Evolutionary conservation across 73 alveolate species (phyloP).

Genomic region (Paraurostyla sp.): DNA sequence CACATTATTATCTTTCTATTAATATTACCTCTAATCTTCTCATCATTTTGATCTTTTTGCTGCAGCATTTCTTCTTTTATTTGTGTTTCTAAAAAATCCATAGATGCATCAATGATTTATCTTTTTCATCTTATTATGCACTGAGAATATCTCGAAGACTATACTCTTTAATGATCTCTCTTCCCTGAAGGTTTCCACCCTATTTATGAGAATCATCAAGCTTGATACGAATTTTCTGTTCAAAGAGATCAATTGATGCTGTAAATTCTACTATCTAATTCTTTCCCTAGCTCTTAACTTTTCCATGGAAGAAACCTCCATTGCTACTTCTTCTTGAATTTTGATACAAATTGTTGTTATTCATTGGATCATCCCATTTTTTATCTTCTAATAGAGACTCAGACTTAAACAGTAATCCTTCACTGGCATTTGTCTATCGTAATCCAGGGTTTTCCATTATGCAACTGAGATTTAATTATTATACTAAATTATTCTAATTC

Average conservation of each 20-base stretch:
- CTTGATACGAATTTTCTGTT: conserved; percentile 5
- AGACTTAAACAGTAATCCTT: conserved; percentile 14
- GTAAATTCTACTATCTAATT: neutral
- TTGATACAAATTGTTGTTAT: neutral
- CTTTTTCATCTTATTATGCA: neutral
- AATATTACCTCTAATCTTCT: conserved; percentile 19
- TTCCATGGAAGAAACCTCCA: conserved; percentile 37
- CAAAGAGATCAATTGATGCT: conserved; percentile 8
- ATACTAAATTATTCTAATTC: too few species aligned
- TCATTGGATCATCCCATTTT: conserved; percentile 14
- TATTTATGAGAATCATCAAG: conserved; percentile 36
- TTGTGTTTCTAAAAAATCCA: conserved; percentile 26
- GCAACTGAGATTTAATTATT: too few species aligned
- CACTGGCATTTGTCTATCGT: neutral
- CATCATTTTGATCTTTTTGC: neutral
- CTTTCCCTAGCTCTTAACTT: neutral
- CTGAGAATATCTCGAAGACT: conserved; percentile 32
- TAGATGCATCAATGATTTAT: conserved; percentile 5
- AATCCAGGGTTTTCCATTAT: neutral
- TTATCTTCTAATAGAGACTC: conserved; percentile 19
- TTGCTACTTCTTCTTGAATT: neutral
- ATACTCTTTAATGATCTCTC: conserved; percentile 20
- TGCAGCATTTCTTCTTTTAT: conserved; percentile 12
- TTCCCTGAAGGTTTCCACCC: conserved; percentile 42
- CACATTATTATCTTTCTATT: neutral